A percentile compares a stretch with the other conserved stretches of the same genome.
These are phyloP conservation scores for Alloascoidea hylecoeti DNA, from an alignment of 805 yeast genomes.

Conservation along the genomic window DNA sequence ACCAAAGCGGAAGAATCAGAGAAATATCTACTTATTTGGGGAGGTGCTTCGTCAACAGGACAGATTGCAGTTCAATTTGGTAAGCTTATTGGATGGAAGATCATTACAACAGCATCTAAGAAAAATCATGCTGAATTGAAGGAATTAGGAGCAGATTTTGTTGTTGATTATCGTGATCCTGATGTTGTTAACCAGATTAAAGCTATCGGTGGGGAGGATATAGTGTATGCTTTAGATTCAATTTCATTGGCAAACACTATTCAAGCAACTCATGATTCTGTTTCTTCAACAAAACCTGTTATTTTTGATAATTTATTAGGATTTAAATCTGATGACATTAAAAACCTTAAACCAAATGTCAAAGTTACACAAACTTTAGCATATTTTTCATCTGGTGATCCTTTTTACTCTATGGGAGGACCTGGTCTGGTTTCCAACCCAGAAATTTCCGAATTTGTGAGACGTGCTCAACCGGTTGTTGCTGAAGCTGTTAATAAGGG, in stretches of 20 bases:
- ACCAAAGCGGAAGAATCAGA: constrained; percentile 1
- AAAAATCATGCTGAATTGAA: constrained; percentile 27
- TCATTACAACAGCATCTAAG: constrained; percentile 35
- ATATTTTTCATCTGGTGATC: not conserved
- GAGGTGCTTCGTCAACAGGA: constrained; percentile 61
- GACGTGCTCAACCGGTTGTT: not conserved
- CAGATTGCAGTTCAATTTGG: constrained; percentile 36
- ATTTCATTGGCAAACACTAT: constrained; percentile 4
- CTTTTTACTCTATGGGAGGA: not conserved
- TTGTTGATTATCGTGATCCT: constrained; percentile 33
- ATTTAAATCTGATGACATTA: not conserved
- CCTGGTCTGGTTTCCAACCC: no score
- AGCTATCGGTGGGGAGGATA: not conserved
- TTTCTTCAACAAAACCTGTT: not conserved
- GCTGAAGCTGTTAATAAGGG: not conserved
- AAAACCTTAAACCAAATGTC: not conserved
- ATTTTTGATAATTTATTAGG: not conserved
- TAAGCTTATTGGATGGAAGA: constrained; percentile 32
- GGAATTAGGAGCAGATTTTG: constrained; percentile 33
- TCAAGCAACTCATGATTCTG: not conserved
- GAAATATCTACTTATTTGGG: constrained; percentile 34
- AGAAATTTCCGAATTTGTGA: no score
- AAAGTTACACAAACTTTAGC: not conserved
- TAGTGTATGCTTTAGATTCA: constrained; percentile 5
- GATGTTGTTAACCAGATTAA: constrained; percentile 17